Percentiles rank a stretch among this genome's conserved stretches.
Evolutionary conservation across 2,329 filamentous ascomycete species (phyloP).

Genomic region (Aspergillus phoenicis): DNA sequence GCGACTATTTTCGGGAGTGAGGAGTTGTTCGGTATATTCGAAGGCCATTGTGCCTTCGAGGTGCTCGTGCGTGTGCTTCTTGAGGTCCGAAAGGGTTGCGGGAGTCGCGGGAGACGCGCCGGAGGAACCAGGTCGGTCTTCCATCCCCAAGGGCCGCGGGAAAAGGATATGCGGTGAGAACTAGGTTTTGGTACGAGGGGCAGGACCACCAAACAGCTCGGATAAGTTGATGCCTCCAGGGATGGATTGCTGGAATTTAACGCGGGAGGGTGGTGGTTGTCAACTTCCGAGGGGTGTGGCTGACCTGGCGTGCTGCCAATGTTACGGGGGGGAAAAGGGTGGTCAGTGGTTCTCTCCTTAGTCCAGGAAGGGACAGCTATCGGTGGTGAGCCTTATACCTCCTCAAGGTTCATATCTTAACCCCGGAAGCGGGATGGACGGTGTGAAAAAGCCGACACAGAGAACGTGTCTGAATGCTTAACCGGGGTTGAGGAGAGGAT

Average conservation of each 20-base stretch:
- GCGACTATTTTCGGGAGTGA: conserved; percentile 47
- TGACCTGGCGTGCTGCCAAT: conserved; percentile 11
- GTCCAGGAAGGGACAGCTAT: conserved; percentile 10
- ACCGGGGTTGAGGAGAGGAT: neutral
- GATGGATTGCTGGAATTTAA: conserved; percentile 5
- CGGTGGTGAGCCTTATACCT: neutral
- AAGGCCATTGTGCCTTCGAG: conserved; percentile 36
- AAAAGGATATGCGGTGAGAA: conserved; percentile 8
- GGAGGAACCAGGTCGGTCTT: conserved; percentile 30
- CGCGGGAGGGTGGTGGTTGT: conserved; percentile 1
- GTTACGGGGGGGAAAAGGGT: neutral
- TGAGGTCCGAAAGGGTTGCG: conserved; percentile 31
- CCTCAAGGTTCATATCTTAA: conserved; percentile 3
- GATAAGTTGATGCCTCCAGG: neutral
- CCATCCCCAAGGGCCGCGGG: conserved; percentile 26
- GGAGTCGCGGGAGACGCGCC: conserved; percentile 38
- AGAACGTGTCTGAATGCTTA: neutral
- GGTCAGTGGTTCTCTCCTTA: conserved; percentile 5
- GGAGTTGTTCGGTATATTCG: conserved; percentile 43
- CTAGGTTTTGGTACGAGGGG: neutral
- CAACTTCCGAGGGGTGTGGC: conserved; percentile 1
- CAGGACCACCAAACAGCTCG: neutral
- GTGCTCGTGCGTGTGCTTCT: conserved; percentile 29
- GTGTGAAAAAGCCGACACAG: conserved; percentile 1
- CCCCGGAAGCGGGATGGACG: neutral